Conservation (phyloP, 2,329 filamentous ascomycete genomes). For the Alternaria sp. region DNA sequence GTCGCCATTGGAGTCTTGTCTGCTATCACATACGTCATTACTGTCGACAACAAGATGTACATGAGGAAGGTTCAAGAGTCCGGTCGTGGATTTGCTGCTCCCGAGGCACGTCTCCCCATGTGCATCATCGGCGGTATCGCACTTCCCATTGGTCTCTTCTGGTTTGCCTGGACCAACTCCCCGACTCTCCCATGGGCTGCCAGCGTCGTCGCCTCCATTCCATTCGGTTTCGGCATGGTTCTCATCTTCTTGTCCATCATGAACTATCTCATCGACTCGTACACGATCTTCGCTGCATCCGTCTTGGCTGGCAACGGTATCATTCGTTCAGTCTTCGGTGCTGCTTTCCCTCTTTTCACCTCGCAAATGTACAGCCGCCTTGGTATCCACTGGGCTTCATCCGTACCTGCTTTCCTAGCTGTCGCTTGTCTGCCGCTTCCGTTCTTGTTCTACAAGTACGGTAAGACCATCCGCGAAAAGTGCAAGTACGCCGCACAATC, state of each 20-base stretch:
- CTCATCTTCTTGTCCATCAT: slow-evolving; percentile 68
- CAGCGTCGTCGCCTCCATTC: slow-evolving; percentile 59
- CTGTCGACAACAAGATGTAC: slow-evolving; percentile 49
- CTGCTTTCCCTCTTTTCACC: slow-evolving; percentile 81
- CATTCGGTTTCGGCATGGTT: slow-evolving; percentile 68
- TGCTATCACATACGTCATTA: slow-evolving; percentile 62
- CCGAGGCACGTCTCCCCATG: slow-evolving; percentile 71
- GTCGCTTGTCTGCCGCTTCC: slow-evolving; percentile 77
- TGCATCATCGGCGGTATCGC: slow-evolving; percentile 68
- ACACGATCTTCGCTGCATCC: slow-evolving; percentile 79
- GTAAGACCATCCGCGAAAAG: slow-evolving; percentile 66
- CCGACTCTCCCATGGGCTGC: slow-evolving; percentile 65
- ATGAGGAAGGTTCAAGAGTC: slow-evolving; percentile 54
- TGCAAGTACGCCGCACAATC: slow-evolving; percentile 76
- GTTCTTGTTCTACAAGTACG: slow-evolving; percentile 79
- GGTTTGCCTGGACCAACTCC: slow-evolving; percentile 56
- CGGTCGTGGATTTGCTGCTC: slow-evolving; percentile 65
- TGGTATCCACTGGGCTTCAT: slow-evolving; percentile 77
- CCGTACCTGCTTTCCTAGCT: slow-evolving; percentile 76
- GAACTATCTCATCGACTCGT: slow-evolving; percentile 56
- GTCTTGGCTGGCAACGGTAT: slow-evolving; percentile 81
- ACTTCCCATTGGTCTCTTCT: slow-evolving; percentile 62
- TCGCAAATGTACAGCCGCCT: slow-evolving; percentile 64
- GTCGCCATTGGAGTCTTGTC: slow-evolving; percentile 71
- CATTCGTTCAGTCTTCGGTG: slow-evolving; percentile 78